These are phyloP conservation scores for Castanea crenata DNA, from an alignment of 306 rosid genomes.

Conservation along the genomic window DNA sequence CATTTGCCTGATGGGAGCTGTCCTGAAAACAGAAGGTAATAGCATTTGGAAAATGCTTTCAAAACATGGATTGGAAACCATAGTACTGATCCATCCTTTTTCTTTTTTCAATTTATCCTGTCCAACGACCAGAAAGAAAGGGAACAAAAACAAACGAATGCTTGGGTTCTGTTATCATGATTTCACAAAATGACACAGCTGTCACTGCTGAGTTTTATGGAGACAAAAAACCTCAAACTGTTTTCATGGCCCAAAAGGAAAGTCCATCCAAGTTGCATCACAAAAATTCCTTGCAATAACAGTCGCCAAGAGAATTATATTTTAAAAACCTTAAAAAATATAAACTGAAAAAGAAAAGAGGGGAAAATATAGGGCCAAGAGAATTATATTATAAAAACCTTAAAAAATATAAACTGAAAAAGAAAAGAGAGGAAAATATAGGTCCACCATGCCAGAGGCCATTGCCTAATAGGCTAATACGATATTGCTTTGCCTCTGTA, in stretches of 20 bases:
- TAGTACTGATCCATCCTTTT: too few relatives aligned
- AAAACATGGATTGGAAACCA: too few relatives aligned
- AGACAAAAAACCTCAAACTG: too few relatives aligned
- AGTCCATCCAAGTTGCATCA: constrained; percentile 28
- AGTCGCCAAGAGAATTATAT: constrained; percentile 15
- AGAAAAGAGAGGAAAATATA: background rate
- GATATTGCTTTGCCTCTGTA: constrained; percentile 10
- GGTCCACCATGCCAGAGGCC: background rate
- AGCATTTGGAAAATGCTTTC: too few relatives aligned
- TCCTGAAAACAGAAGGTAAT: too few relatives aligned
- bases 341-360: background rate
- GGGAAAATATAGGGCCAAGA: background rate
- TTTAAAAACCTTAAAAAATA: background rate
- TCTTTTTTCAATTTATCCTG: too few relatives aligned
- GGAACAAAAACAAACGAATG: too few relatives aligned
- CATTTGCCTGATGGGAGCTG: too few relatives aligned
- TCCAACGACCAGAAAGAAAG: too few relatives aligned
- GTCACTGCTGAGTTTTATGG: too few relatives aligned
- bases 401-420: background rate
- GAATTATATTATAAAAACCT: background rate
- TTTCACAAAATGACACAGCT: too few relatives aligned
- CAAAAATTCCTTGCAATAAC: constrained; percentile 23
- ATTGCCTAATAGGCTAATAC: constrained; percentile 1
- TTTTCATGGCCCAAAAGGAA: background rate
- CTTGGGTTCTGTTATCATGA: too few relatives aligned